These are phyloP conservation scores for Candida namnaoensis DNA, from an alignment of 805 yeast genomes.

Conservation along the genomic window DNA sequence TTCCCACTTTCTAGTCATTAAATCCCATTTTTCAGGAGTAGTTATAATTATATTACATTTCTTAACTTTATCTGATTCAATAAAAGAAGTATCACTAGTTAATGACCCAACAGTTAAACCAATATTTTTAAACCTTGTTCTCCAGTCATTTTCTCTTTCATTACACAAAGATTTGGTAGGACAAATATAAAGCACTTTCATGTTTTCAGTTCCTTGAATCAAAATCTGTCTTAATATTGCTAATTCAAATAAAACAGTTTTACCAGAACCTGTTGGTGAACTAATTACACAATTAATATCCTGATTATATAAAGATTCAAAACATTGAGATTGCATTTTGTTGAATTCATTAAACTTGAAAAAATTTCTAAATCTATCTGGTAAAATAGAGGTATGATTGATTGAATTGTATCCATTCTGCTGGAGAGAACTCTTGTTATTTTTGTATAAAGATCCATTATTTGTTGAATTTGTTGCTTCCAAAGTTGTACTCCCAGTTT, in stretches of 20 bases:
- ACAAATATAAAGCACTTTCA: constrained; percentile 41
- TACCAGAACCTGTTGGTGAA: constrained; percentile 56
- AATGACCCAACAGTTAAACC: constrained; percentile 38
- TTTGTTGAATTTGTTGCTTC: too few relatives aligned
- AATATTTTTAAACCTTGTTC: constrained; percentile 25
- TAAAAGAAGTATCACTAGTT: constrained; percentile 43
- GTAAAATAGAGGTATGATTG: constrained; percentile 17
- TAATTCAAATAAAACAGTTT: constrained; percentile 45
- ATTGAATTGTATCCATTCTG: neutral
- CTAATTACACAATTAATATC: constrained; percentile 36
- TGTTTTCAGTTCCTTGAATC: constrained; percentile 14
- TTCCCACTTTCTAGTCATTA: constrained; percentile 41
- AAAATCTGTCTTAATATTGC: constrained; percentile 33
- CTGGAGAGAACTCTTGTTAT: too few relatives aligned
- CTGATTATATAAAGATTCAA: constrained; percentile 24
- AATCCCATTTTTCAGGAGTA: constrained; percentile 60
- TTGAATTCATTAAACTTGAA: constrained; percentile 32
- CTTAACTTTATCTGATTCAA: constrained; percentile 35
- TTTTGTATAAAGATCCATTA: too few relatives aligned
- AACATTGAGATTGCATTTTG: constrained; percentile 41
- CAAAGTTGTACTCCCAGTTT: too few relatives aligned
- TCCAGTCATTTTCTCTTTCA: constrained; percentile 42
- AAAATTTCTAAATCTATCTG: constrained; percentile 26
- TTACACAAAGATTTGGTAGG: constrained; percentile 52
- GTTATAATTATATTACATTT: constrained; percentile 45